Evolutionary conservation across 2,329 filamentous ascomycete species (phyloP), one percentile per base, ranked within the genome.

Genomic region (Leptoxyphium fumago): DNA sequence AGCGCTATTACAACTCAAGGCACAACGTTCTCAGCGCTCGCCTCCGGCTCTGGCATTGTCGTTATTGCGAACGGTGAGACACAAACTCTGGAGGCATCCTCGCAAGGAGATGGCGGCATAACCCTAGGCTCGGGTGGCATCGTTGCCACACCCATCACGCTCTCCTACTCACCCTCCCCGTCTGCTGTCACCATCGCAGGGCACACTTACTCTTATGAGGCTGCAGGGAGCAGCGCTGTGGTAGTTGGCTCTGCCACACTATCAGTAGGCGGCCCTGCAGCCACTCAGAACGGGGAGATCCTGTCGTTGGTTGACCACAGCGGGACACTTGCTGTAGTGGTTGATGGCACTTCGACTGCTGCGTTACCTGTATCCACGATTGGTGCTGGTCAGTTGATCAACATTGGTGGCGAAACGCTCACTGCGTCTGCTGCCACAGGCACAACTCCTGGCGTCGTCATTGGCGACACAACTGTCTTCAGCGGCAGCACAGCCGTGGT

Each of bases 391-490:
- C 43, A 45, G 32, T 6, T 30, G 10, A 21, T 45, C 30, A 45
- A 39, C 2, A 10, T 45, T 28, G 43, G 34, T 9, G 43, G 30
- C 14, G 30, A 28, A 10, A 38, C 43, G 3, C 38, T 41, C 30
- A 42, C 40, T n/a, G 43, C 43, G 9, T 28, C 34, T 17, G 26
- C 30, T 8, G 39, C 30, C 5, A 8, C 8, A 4, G 32, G 40
- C 8, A 41, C 43, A 9, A 15, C 32, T 3, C 13, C 11, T 2
- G 21, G 38, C 6, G n/a, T 45, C 15, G n/a, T 45, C 5, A 38
- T 45, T n/a, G 39, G 28, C n/a, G 32, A 32, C 9, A 21, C 40
- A 5, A 45, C 39, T n/a, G 28, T 45, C 26, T 38, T 13, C 15
- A 32, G 39, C 10, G 39, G 32, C 5, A 36, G 15, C 10, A 42